Conservation (phyloP, 1,139 yeast genomes). For the Yamadazyma membranifaciens region DNA sequence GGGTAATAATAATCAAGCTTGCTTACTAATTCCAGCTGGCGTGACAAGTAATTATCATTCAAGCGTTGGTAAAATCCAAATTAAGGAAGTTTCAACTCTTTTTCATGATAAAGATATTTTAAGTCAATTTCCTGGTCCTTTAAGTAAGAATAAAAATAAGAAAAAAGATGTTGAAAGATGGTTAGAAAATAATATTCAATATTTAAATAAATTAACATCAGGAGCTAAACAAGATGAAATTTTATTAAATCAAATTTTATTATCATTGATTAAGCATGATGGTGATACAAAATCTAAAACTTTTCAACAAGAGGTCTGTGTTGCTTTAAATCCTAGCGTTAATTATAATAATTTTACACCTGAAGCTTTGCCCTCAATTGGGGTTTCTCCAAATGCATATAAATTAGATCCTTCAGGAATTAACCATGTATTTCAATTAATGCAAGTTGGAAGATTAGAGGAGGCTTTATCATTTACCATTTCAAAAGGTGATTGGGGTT, state of each 20-base stretch:
- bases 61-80: conserved; percentile 15
- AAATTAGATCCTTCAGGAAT: conserved; percentile 38
- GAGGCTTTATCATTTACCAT: conserved; percentile 66
- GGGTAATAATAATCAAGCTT: conserved; percentile 45
- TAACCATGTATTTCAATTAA: conserved; percentile 31
- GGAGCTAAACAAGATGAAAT: conserved; percentile 22
- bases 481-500: conserved; percentile 69
- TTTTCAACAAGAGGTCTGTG: conserved; percentile 26
- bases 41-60: conserved; percentile 11
- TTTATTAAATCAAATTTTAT: conserved; percentile 30
- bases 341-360: conserved; percentile 22
- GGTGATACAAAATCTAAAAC: conserved; percentile 29
- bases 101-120: conserved; percentile 21
- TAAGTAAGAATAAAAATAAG: conserved; percentile 53
- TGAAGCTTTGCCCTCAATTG: conserved; percentile 17
- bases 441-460: conserved; percentile 65
- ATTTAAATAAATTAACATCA: conserved; percentile 7
- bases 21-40: conserved; percentile 28
- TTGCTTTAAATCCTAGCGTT: conserved; percentile 34
- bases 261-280: conserved; percentile 25
- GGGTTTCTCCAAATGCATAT: conserved; percentile 29
- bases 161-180: conserved; percentile 67
- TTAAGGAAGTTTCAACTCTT: conserved; percentile 18
- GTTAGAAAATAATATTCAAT: conserved; percentile 34
- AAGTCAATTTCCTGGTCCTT: conserved; percentile 60